Base-by-base conservation (phyloP, 768 basidiomycete genomes). In the Gelatoporia subvermispora region DNA sequence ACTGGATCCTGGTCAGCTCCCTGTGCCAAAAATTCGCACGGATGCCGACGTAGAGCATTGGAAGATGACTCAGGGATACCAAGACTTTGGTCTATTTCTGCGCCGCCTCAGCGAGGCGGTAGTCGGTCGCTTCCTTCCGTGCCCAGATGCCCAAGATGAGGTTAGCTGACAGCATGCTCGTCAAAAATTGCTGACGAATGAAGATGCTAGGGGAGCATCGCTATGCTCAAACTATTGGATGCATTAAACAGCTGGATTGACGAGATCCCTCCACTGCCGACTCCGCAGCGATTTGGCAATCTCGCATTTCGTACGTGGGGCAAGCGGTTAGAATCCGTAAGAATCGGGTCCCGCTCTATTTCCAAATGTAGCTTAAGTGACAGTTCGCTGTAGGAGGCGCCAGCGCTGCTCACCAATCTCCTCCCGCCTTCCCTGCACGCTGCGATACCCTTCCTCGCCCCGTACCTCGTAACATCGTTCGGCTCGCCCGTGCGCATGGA, bases 401-500 rank as follows among this genome's bases (percentile, higher is more conserved):
- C 77, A 51, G 60, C 62, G 2, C 72, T 87, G 25, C 72, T 84
- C 44, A 56, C 55, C 24, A 50, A 55, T 15, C 69, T 85, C 39
- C 69, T 92, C 9, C 74, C 77, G 4, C 49, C 69, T 13, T 63
- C 70, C 13, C 72, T 72, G 35, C 61, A 61, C 17, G 52, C 65
- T 15, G 75, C 73, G 7, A 70, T 82, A 34, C 82, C 83, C 2
- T 80, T 85, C 47, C 62, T 97, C 45, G 78, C 81, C 31, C 90
- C 93, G 1, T 88, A 95, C 55, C 66, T 97, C 24, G 58, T 87
- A 46, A 73, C 81, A 2, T 85, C 93, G 1, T 97, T 98, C 64
- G 96, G 96, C 8, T 93, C 88, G 3, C 87, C 91, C 59, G 76
- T 78, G 11, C 81, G 96, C 47, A 82, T 98, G 70, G 96, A 99